phyloP scores from a whole-genome alignment of 352 stramenopile species.

The Blastocystis sp. region DNA sequence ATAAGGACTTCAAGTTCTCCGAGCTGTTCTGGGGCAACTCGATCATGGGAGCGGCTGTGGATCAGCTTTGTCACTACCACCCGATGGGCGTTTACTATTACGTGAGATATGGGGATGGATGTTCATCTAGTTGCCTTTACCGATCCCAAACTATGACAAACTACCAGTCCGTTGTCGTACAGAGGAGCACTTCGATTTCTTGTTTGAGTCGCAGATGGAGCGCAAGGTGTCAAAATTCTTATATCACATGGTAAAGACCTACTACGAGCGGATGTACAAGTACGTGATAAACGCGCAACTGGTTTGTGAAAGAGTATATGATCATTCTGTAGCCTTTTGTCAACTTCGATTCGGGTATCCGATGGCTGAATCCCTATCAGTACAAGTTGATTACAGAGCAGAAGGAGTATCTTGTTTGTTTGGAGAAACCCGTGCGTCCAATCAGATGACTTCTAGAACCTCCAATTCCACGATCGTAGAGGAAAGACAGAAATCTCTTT shows the following conservation, averaged over 20 bases:
- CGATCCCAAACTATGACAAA: slow-evolving; percentile 7
- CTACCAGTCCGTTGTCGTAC: neutral
- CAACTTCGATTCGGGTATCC: slow-evolving; percentile 17
- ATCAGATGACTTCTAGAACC: neutral
- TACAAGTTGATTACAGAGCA: slow-evolving; percentile 41
- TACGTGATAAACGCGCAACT: neutral
- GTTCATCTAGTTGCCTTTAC: neutral
- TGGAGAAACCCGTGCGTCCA: neutral
- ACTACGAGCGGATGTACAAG: slow-evolving; percentile 15
- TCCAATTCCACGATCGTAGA: neutral
- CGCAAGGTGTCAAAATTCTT: slow-evolving; percentile 8
- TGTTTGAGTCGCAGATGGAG: slow-evolving; percentile 28
- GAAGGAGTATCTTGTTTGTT: neutral
- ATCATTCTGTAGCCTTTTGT: slow-evolving; percentile 21
- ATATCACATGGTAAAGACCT: slow-evolving; percentile 53
- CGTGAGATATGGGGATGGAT: neutral
- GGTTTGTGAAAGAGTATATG: neutral
- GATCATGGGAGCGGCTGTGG: neutral
- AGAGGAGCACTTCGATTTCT: slow-evolving; percentile 22
- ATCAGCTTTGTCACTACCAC: slow-evolving; percentile 52
- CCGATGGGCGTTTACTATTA: slow-evolving; percentile 49
- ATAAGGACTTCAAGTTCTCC: neutral
- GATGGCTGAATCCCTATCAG: slow-evolving; percentile 12
- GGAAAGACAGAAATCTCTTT: neutral
- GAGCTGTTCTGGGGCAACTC: neutral